A percentile compares a stretch with the other conserved stretches of the same genome.
Conservation (phyloP, 1,284 basidiomycete species). For the Leccinum pseudoinsigne region DNA sequence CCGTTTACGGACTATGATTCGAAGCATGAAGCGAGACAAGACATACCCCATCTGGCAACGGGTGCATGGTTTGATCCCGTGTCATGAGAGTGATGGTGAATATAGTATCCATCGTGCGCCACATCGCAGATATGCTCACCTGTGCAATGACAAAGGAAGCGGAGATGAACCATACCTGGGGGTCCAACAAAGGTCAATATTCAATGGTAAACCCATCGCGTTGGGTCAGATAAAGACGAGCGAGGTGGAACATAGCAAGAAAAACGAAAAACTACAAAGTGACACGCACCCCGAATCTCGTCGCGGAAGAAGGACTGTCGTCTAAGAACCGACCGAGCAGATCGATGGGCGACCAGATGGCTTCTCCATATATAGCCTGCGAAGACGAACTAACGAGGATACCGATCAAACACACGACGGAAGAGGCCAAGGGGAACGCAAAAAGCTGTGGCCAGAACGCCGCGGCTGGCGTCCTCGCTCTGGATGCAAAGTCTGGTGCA, state of each 20-base stretch:
- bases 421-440: slow-evolving; percentile 75
- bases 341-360: slow-evolving; percentile 81
- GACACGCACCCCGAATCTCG: slow-evolving; percentile 58
- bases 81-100: neutral
- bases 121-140: slow-evolving; percentile 29
- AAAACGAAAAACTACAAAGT: neutral
- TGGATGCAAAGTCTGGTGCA: slow-evolving; percentile 78
- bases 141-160: slow-evolving; percentile 77
- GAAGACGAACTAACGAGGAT: slow-evolving; percentile 83
- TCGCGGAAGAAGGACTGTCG: slow-evolving; percentile 59
- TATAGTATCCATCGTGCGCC: slow-evolving; percentile 20
- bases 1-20: slow-evolving; percentile 18
- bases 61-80: slow-evolving; percentile 2
- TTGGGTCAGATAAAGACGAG: neutral
- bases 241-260: neutral
- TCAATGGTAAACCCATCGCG: neutral
- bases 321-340: slow-evolving; percentile 71
- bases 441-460: slow-evolving; percentile 73
- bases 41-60: slow-evolving; percentile 30
- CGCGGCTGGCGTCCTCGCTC: slow-evolving; percentile 64
- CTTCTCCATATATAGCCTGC: slow-evolving; percentile 73
- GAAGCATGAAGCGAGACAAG: slow-evolving; percentile 5
- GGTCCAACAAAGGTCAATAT: neutral
- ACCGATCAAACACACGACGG: slow-evolving; percentile 79
- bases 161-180: slow-evolving; percentile 73